Base-by-base conservation (phyloP, 495 filamentous ascomycete species). In the Aspergillus mulundensis region DNA sequence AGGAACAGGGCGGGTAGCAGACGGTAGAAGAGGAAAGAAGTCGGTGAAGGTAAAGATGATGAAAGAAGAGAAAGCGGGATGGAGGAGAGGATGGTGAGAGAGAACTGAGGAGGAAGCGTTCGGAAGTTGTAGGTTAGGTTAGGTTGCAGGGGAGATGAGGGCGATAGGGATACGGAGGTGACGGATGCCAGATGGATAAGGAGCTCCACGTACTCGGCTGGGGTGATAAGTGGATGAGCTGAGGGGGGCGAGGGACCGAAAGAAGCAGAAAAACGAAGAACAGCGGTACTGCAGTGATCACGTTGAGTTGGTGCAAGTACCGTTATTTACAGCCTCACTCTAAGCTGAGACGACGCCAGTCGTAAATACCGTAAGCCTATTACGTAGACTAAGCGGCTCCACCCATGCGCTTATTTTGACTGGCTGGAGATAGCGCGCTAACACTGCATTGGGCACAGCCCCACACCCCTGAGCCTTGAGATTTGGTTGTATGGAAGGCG, bases 51-150 rank as follows among this genome's bases (percentile, higher is more conserved):
- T 56, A 59, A 44, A 48, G 56, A 53, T 50, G 56, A 61, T 38
- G 54, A 57, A 64, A 49, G 38, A 28, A 60, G 44, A 54, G 57
- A 58, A 61, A 69, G 66, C 64, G 67, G 57, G 56, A 57, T 59
- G 56, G 59, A 61, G 61, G 62, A 65, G 44, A 32, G 5, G 44
- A 36, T 47, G 50, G 54, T 8, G 25, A 28, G 25, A 28, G 32
- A 36, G 32, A 36, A 36, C 8, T 36, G 49, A 53, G n/a, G 20
- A 48, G 61, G 60, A 58, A 58, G 58, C 50, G 47, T 48, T 50
- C n/a, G 54, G 45, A 55, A 24, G 45, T 18, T 32, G 45, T 18
- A 32, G 48, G 48, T 40, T 50, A 32, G 48, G 48, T 40, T 50
- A 28, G 25, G 25, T 4, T 28, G 34, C 48, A 50, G 34, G 34